Evolutionary conservation across 202 grass and related monocot species (phyloP), one percentile per base, ranked within the genome.

Genomic region (Setaria viridis): DNA sequence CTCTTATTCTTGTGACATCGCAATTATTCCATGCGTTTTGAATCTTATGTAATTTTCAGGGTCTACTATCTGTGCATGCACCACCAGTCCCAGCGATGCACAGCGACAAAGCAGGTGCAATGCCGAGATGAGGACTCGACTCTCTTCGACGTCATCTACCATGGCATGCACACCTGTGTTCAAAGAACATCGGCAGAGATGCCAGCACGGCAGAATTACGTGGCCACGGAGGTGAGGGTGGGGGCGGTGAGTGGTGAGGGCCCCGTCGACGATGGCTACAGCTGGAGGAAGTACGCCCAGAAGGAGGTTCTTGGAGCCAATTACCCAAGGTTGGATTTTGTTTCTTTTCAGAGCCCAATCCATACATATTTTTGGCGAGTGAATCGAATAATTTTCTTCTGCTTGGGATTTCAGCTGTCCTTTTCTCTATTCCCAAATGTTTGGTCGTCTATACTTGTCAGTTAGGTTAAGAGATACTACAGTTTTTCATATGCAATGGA

Each of bases 251-350:
- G 39, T 41, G 39, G 39, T 2, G 39, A 41, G 2, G 39, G 39
- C 39, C 39, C 39, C 39, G 39, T 62, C 0, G 84, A 93, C n/a
- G 91, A 95, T 66, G 93, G 91, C 19, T 84, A 82, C 49, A 90
- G 85, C 66, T 94, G 92, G 92, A 89, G 87, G 58, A 94, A 94
- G 84, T 94, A 94, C 57, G 89, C 87, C 1, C 92, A 94, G 72
- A 94, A 94, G 69, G 78, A 88, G 46, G 90, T 94, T 47, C 93
- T 95, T 71, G 91, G 88, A 76, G 69, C 91, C 21, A 89, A 80
- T 34, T 2, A 93, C 82, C 93, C 93, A 34, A 93, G 93, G 93
- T 95, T 55, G 21, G 1, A 43, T 43, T 43, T 43, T 47, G 9
- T 47, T 47, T 9, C 9, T 47, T 11, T 47, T 47, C 9, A 47